These are phyloP conservation scores for Phytophthora fragariae DNA, from an alignment of 352 stramenopile genomes.

Conservation along the genomic window DNA sequence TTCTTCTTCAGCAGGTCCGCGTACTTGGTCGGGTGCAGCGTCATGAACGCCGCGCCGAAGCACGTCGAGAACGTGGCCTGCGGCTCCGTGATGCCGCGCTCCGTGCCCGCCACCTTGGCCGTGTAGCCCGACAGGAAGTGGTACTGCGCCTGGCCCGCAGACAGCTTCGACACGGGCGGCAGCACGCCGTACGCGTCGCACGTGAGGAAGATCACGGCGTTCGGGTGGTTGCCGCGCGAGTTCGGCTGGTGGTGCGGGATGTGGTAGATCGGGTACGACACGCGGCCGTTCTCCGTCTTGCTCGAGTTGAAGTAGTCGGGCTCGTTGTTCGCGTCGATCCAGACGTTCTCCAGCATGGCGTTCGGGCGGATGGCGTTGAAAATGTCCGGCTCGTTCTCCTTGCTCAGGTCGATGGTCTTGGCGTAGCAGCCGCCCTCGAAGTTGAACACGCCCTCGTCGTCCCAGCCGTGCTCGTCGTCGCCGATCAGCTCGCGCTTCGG, in stretches of 20 bases:
- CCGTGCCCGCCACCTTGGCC: slow-evolving; percentile 98
- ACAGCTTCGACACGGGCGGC: slow-evolving; percentile 96
- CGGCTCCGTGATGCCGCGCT: slow-evolving; percentile 97
- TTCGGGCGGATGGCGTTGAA: slow-evolving; percentile 97
- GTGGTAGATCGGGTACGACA: slow-evolving; percentile 99
- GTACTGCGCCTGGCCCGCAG: slow-evolving; percentile 96
- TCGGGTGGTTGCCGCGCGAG: slow-evolving; percentile 93
- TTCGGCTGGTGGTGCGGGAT: slow-evolving; percentile 94
- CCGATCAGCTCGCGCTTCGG: slow-evolving; percentile 84
- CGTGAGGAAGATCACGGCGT: slow-evolving; percentile 98
- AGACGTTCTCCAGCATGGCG: slow-evolving; percentile 98
- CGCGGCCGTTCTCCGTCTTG: slow-evolving; percentile 98
- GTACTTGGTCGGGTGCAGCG: slow-evolving; percentile 97
- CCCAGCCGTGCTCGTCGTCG: slow-evolving; percentile 97
- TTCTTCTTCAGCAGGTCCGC: slow-evolving; percentile 97
- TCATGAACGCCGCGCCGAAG: slow-evolving; percentile 98
- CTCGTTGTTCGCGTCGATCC: slow-evolving; percentile 76
- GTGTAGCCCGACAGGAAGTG: slow-evolving; percentile 99
- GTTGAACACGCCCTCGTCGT: slow-evolving; percentile 98
- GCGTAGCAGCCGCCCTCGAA: slow-evolving; percentile 99
- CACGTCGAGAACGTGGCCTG: slow-evolving; percentile 96
- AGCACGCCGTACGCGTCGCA: slow-evolving; percentile 98
- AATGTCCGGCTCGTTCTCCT: slow-evolving; percentile 98
- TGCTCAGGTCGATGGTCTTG: slow-evolving; percentile 98
- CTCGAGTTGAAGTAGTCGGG: slow-evolving; percentile 96